phyloP scores from a whole-genome alignment of 2,329 filamentous ascomycete genomes.

The Talaromyces rugulosus region DNA sequence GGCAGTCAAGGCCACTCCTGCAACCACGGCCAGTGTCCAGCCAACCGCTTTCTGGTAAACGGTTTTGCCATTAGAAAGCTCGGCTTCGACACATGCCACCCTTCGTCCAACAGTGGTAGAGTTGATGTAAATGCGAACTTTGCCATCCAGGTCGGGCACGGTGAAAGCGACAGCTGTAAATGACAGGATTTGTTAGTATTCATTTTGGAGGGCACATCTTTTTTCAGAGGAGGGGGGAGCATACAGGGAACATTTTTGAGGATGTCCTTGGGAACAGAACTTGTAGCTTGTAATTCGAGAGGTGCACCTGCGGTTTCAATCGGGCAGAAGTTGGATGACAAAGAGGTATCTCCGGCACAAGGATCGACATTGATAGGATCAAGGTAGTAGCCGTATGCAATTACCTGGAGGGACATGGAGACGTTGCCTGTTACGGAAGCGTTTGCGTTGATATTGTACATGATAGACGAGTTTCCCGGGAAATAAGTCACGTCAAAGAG shows the following conservation, averaged over 20 bases:
- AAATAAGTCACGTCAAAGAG: slow-evolving; percentile 14
- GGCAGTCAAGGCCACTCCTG: slow-evolving; percentile 74
- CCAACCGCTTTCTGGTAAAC: slow-evolving; percentile 85
- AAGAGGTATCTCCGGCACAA: slow-evolving; percentile 6
- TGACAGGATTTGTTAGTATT: not conserved
- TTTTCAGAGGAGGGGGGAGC: not conserved
- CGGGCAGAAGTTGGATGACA: slow-evolving; percentile 14
- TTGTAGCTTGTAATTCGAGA: slow-evolving; percentile 2
- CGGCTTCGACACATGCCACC: slow-evolving; percentile 82
- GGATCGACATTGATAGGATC: slow-evolving; percentile 11
- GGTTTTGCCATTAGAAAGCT: slow-evolving; percentile 85
- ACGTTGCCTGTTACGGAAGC: slow-evolving; percentile 13
- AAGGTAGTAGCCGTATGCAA: slow-evolving; percentile 13
- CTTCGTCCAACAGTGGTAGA: slow-evolving; percentile 58
- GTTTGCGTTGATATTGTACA: slow-evolving; percentile 14
- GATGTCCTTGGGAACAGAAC: slow-evolving; percentile 7
- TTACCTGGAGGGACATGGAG: slow-evolving; percentile 12
- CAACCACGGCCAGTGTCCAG: slow-evolving; percentile 84
- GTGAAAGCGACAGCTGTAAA: slow-evolving; percentile 69
- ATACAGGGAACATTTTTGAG: slow-evolving; percentile 11
- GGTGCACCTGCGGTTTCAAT: slow-evolving; percentile 13
- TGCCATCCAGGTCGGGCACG: slow-evolving; percentile 86
- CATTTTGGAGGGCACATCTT: not conserved
- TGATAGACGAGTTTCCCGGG: slow-evolving; percentile 10
- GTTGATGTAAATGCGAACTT: slow-evolving; percentile 77